phyloP scores from a whole-genome alignment of 2,329 filamentous ascomycete genomes.

The Cercospora sesami region DNA sequence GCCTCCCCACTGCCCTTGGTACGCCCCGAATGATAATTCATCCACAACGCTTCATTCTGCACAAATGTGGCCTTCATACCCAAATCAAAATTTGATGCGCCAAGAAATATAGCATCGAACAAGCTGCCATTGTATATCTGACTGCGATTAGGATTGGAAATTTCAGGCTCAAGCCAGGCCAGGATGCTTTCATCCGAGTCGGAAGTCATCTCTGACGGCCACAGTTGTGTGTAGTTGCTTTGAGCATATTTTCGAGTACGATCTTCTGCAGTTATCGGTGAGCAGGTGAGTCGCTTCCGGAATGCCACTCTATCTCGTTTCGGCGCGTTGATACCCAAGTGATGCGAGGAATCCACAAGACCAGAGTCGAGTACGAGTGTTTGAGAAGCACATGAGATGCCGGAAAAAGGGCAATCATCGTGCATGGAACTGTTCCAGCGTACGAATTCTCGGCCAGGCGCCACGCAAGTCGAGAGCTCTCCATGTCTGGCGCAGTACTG shows the following conservation, averaged over 20 bases:
- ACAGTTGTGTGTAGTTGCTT: not conserved
- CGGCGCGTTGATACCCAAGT: conserved; percentile 8
- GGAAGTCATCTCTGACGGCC: not conserved
- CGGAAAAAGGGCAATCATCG: conserved; percentile 2
- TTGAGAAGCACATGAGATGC: not conserved
- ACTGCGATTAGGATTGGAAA: not conserved
- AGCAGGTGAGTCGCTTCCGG: not conserved
- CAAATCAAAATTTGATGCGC: not conserved
- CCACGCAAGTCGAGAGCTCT: not conserved
- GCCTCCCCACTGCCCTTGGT: conserved; percentile 9
- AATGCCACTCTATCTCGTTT: not conserved
- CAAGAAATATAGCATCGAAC: conserved; percentile 8
- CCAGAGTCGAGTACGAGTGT: conserved; percentile 3
- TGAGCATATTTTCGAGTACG: not conserved
- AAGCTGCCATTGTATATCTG: conserved; percentile 9
- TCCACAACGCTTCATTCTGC: conserved; percentile 8
- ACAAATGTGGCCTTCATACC: conserved; percentile 6
- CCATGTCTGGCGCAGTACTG: conserved; percentile 5
- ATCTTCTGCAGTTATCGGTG: not conserved
- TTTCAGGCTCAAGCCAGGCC: conserved; percentile 1
- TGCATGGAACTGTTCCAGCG: not conserved
- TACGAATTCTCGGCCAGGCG: conserved; percentile 1
- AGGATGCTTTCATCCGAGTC: not conserved
- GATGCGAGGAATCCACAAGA: not conserved
- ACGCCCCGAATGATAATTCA: conserved; percentile 5